Conservation (phyloP, 2,329 filamentous ascomycete species). For the Herpotrichia juniperi region DNA sequence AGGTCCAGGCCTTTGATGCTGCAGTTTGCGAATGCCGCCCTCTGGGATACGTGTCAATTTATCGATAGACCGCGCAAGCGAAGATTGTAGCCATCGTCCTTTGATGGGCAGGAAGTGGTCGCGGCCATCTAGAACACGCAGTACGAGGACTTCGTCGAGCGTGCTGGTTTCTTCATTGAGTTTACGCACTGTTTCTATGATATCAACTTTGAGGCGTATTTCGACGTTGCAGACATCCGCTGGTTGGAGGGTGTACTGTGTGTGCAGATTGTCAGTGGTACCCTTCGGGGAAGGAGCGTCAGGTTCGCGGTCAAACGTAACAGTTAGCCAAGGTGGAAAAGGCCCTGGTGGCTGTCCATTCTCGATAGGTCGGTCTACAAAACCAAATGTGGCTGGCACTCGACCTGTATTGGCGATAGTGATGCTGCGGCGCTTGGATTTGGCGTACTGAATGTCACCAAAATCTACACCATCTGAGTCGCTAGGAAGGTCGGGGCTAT, state of each 20-base stretch:
- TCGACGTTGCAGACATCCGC: conserved; percentile 79
- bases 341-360: conserved; percentile 48
- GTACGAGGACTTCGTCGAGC: conserved; percentile 86
- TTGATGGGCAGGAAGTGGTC: conserved; percentile 90
- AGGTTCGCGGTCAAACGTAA: conserved; percentile 65
- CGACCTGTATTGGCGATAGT: conserved; percentile 93
- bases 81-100: conserved; percentile 79
- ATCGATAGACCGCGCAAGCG: conserved; percentile 84
- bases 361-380: conserved; percentile 73
- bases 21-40: conserved; percentile 73
- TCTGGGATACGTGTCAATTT: conserved; percentile 86
- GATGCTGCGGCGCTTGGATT: conserved; percentile 68
- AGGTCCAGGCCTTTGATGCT: conserved; percentile 58
- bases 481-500: conserved; percentile 37
- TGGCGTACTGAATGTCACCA: conserved; percentile 73
- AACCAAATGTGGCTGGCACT: conserved; percentile 78
- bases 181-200: conserved; percentile 66
- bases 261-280: conserved; percentile 35
- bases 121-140: conserved; percentile 81
- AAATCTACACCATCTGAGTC: conserved; percentile 72
- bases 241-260: conserved; percentile 74
- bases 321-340: conserved; percentile 71
- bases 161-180: conserved; percentile 72
- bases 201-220: conserved; percentile 70
- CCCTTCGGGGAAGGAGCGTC: conserved; percentile 37